phyloP scores from a whole-genome alignment of 345 rosid genomes.

The Populus alba region DNA sequence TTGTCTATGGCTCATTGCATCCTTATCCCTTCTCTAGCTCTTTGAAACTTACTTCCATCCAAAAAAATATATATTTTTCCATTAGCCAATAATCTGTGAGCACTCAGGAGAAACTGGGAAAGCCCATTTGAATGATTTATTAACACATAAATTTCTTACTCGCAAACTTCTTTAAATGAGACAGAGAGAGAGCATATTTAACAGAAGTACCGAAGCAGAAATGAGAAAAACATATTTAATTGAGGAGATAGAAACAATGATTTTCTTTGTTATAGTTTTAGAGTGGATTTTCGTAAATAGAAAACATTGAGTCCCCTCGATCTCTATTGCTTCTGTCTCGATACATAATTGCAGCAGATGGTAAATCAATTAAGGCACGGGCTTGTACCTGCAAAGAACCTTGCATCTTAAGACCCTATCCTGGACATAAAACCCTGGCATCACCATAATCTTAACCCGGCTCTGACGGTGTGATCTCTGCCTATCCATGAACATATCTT shows the following conservation, averaged over 20 bases:
- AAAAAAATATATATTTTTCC: too few relatives aligned
- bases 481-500: constrained; percentile 69
- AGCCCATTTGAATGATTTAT: neutral
- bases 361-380: constrained; percentile 31
- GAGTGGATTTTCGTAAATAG: too few relatives aligned
- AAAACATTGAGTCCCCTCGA: too few relatives aligned
- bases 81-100: neutral
- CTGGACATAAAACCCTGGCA: constrained; percentile 87
- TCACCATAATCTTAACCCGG: constrained; percentile 82
- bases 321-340: too few relatives aligned
- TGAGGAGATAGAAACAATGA: too few relatives aligned
- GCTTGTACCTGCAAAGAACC: constrained; percentile 81
- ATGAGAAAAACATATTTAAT: too few relatives aligned
- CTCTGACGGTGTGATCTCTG: constrained; percentile 45
- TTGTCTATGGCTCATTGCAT: neutral
- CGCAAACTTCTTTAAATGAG: neutral
- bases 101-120: neutral
- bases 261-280: too few relatives aligned
- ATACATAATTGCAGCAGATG: neutral
- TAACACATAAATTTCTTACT: neutral
- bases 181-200: neutral
- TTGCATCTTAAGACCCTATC: constrained; percentile 81
- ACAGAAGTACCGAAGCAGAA: too few relatives aligned
- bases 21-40: neutral
- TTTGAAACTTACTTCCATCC: neutral